These are phyloP conservation scores for Pelargonium myrrhifolium DNA, from an alignment of 441 rosid species.

Conservation along the genomic window DNA sequence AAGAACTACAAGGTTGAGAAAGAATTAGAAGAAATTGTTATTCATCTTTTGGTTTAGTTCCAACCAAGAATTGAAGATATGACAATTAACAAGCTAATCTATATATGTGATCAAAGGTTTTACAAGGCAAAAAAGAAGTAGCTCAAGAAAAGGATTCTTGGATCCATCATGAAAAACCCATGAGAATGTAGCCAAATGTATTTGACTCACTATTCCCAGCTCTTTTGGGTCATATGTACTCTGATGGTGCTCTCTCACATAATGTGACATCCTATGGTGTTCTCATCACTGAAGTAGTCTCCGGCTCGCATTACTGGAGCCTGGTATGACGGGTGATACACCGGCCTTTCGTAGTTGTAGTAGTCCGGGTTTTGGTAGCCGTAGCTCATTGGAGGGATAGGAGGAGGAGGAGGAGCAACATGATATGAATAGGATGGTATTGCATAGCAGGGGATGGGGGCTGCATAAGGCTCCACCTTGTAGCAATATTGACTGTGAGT, in stretches of 20 bases:
- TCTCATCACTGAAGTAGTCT: slow-evolving; percentile 57
- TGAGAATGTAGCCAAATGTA: too few species aligned
- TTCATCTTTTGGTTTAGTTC: neutral
- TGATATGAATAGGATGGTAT: slow-evolving; percentile 26
- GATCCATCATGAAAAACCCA: neutral
- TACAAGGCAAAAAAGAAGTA: neutral
- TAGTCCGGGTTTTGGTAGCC: slow-evolving; percentile 18
- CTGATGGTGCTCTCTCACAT: slow-evolving; percentile 28
- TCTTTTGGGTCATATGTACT: too few species aligned
- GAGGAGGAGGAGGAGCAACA: slow-evolving; percentile 2
- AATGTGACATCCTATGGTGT: slow-evolving; percentile 44
- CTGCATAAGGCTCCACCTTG: neutral
- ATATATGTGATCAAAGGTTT: neutral
- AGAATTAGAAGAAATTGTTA: neutral
- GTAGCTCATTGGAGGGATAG: slow-evolving; percentile 25
- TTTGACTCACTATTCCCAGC: too few species aligned
- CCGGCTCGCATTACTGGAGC: slow-evolving; percentile 28
- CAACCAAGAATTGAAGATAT: neutral
- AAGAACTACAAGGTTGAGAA: too few species aligned
- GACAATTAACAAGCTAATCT: neutral
- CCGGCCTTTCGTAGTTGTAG: slow-evolving; percentile 19
- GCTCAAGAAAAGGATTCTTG: neutral
- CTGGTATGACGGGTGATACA: slow-evolving; percentile 16
- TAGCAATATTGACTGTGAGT: neutral
- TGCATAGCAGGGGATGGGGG: slow-evolving; percentile 6